Conservation (phyloP, 495 filamentous ascomycete species). For the Trichoderma parareesei region DNA sequence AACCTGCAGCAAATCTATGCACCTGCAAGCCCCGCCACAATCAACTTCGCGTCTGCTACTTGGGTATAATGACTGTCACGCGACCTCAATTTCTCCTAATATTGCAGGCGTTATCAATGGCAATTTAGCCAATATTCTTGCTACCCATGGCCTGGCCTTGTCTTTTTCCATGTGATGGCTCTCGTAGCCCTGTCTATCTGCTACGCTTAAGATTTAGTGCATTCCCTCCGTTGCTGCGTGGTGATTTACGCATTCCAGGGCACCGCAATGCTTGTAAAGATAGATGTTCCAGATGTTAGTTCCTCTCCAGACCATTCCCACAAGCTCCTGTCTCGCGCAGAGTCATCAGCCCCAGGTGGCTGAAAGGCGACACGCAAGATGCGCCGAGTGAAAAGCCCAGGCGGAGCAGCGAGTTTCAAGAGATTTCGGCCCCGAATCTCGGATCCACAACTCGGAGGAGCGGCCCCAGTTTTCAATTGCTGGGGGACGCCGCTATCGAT, state of each 20-base stretch:
- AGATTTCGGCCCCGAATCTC: neutral
- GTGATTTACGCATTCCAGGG: neutral
- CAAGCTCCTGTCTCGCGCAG: neutral
- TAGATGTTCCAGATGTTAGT: neutral
- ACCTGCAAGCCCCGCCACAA: neutral
- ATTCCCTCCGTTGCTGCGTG: neutral
- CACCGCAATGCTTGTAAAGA: neutral
- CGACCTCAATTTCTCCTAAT: neutral
- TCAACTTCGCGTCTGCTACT: neutral
- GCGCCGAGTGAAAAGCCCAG: neutral
- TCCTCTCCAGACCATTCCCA: neutral
- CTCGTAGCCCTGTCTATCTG: neutral
- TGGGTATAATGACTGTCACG: neutral
- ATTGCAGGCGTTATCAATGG: neutral
- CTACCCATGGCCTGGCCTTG: neutral
- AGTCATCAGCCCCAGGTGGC: neutral
- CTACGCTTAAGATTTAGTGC: neutral
- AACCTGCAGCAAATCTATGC: neutral
- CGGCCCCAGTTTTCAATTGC: neutral
- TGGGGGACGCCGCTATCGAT: conserved; percentile 5
- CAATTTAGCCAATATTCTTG: conserved; percentile 2
- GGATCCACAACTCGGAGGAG: neutral
- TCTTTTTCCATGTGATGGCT: neutral
- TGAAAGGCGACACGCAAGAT: neutral
- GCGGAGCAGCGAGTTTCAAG: neutral